Base-by-base conservation (phyloP, 768 basidiomycete genomes). In the Gymnopilus dilepis region DNA sequence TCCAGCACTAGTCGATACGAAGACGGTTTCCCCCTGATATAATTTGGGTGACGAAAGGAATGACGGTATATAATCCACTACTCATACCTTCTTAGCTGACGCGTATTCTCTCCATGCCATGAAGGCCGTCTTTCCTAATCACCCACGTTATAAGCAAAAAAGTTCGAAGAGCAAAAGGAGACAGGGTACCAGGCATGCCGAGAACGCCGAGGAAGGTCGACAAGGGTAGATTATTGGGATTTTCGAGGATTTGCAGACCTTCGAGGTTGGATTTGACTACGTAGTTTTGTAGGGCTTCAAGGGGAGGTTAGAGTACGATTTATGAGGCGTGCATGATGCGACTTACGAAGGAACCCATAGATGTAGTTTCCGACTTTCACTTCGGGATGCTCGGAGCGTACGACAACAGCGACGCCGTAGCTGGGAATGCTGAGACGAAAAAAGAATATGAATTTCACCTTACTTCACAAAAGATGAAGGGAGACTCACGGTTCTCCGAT, bases 121-220 rank as follows among this genome's bases (percentile, higher is more conserved):
- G 55, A 67, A 81, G 1, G 80, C 76, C 0, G 80, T 81, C 61
- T 74, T 66, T 1, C 80, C 79, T 79, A 48, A 3, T 30, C 19
- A 4, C 2, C 19, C 22, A n/a, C 6, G 30, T 15, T n/a, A 3
- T 37, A 1, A 59, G 26, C 6, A 7, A 40, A 5, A 12, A 11
- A 9, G 9, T 8, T n/a, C n/a, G 13, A 6, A 31, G 30, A 37
- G 6, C 12, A 40, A 5, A 21, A 38, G 9, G 1, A 38, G 7
- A 26, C 15, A 15, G 2, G 8, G 55, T 70, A 82, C 81, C 78
- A 73, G 84, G 79, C 82, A 86, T 86, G 15, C 86, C 86, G 11
- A 78, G 74, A 1, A 81, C 79, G 17, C 86, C 85, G 26, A 84
- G 67, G 64, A 80, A 84, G 0, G 73, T 73, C 0, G 78, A 76